Conservation (phyloP, 129 eudicot genomes). For the Heracleum sosnowskyi region DNA sequence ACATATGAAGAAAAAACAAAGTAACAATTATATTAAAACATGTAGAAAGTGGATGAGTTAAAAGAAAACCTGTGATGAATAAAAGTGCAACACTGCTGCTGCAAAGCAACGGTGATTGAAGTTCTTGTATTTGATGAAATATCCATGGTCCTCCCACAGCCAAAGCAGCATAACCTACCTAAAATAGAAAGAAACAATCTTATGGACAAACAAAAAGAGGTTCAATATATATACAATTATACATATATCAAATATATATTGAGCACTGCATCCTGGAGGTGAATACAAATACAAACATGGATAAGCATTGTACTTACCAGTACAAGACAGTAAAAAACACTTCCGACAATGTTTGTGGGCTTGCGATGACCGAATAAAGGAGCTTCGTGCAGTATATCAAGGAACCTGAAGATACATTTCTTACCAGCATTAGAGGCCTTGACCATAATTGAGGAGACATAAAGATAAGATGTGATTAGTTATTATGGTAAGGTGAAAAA, state of each 20-base stretch:
- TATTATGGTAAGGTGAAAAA: not conserved
- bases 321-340: constrained; percentile 71
- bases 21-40: not conserved
- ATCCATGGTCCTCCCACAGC: constrained; percentile 87
- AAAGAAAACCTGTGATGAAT: constrained; percentile 57
- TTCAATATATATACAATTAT: not conserved
- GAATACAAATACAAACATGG: constrained; percentile 1
- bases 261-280: not conserved
- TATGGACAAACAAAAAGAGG: not conserved
- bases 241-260: not conserved
- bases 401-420: constrained; percentile 47
- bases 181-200: constrained; percentile 28
- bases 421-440: constrained; percentile 15
- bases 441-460: not conserved
- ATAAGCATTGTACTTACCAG: constrained; percentile 62
- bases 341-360: constrained; percentile 68
- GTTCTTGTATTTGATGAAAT: constrained; percentile 37
- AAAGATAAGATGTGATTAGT: not conserved
- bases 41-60: not conserved
- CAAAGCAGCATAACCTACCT: constrained; percentile 90
- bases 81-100: constrained; percentile 64
- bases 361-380: constrained; percentile 82
- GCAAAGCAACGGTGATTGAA: constrained; percentile 61
- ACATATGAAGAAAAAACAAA: not conserved
- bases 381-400: constrained; percentile 86